A percentile compares a stretch with the other conserved stretches of the same genome.
Conservation (phyloP, 306 rosid species). For the Acacia acuminata region DNA sequence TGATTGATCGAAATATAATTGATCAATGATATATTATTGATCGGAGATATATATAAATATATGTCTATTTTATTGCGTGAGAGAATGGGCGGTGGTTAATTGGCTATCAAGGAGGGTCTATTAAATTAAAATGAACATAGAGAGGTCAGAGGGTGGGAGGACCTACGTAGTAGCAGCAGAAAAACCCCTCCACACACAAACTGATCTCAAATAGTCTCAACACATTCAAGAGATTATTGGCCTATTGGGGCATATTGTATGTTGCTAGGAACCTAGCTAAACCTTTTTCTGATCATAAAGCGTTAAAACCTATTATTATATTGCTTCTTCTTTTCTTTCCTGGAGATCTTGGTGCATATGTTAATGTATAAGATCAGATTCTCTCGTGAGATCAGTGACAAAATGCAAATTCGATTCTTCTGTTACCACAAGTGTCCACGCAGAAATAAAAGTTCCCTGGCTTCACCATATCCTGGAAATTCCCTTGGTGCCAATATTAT, state of each 20-base stretch:
- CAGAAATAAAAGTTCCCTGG: slow-evolving; percentile 18
- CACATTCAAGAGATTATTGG: background rate
- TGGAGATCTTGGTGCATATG: background rate
- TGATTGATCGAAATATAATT: slow-evolving; percentile 40
- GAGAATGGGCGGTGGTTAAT: slow-evolving; percentile 40
- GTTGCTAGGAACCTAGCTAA: background rate
- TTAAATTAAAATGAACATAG: background rate
- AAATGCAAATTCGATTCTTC: slow-evolving; percentile 34
- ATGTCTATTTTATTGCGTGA: background rate
- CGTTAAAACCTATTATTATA: slow-evolving; percentile 30
- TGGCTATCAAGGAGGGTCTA: background rate
- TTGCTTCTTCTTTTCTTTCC: slow-evolving; percentile 24
- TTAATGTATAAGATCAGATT: background rate
- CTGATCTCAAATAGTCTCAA: background rate
- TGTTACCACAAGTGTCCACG: slow-evolving; percentile 33
- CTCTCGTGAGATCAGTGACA: slow-evolving; percentile 34
- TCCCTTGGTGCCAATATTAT: slow-evolving; percentile 1
- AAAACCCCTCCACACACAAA: background rate
- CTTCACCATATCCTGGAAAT: slow-evolving; percentile 11
- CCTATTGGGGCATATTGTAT: slow-evolving; percentile 7
- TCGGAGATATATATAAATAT: slow-evolving; percentile 22
- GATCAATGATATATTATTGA: slow-evolving; percentile 39
- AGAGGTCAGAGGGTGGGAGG: slow-evolving; percentile 21
- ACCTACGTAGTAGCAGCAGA: background rate
- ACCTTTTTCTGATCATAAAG: slow-evolving; percentile 21